Evolutionary conservation across 73 alveolate species (phyloP), one percentile per base, ranked within the genome.

Genomic region (Paraurostyla sp.): DNA sequence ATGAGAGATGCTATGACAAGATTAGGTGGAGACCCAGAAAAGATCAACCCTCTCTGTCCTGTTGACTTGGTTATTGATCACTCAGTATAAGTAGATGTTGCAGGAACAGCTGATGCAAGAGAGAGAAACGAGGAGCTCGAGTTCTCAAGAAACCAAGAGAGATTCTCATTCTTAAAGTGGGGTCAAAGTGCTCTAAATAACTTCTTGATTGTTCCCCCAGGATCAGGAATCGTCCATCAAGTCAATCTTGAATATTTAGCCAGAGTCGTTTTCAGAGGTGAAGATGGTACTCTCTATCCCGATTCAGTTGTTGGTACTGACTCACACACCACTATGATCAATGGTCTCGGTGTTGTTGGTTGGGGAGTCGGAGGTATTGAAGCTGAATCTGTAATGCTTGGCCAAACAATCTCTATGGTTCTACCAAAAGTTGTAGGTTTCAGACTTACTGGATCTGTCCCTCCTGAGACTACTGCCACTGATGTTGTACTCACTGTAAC

Each of bases 301-400:
- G 99, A 96, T 68, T 94, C 98, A 68, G 96, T 96, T 0, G 99
- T 96, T 18, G 99, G 99, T 33, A 96, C 99, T 76, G 99, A 96
- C 51, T 85, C 96, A 2, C 99, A 96, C 93, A 96, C 99, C 71
- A 96, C 99, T 57, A 96, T 96, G 99, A 96, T 96, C 85, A 96
- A 96, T 69, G 98, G 99, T 25, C 92, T 94, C 29, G 98, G 99
- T 22, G 98, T 96, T 20, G 91, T 91, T 75, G 98, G 98, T 30
- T 96, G 99, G 99, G 99, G 99, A 40, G 97, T 94, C 68, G 99
- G 99, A 30, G 99, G 99, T 32, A 96, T 96, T 58, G 99, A 96
- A 87, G 99, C 99, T 71, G 99, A 96, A 93, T 96, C 99, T 0
- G 97, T 94, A 68, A 94, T 96, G 99, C 96, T 96, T 45, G 99